Base-by-base conservation (phyloP, 2,329 filamentous ascomycete species). In the Aureobasidium sp. region DNA sequence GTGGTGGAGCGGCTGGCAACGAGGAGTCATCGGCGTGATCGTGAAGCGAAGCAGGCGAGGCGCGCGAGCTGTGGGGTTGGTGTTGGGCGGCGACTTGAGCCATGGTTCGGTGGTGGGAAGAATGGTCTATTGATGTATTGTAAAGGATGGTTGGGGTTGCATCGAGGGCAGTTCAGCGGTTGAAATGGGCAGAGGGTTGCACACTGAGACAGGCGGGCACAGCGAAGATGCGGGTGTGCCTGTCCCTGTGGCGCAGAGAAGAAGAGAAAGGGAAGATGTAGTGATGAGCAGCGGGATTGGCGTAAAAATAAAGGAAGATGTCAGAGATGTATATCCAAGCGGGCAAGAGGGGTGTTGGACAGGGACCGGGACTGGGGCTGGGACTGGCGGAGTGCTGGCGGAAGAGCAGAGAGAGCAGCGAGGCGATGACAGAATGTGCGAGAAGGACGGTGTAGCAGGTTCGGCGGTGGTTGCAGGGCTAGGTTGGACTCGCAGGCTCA, bases 1-100 rank as follows among this genome's bases (percentile, higher is more conserved):
- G 64, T 57, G 66, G 63, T 55, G 71, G 62, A 24, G 63, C 61
- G 7, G 62, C 59, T 19, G 59, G 57, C 35, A 62, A 57, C 12
- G 60, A 63, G 57, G 59, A 65, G 65, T 63, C 40, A 4, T 53
- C 40, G 40, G 22, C 40, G 7, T 38, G 51, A 32, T 51, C 48
- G 27, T 51, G 48, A n/a, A 41, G 62, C 16, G 63, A 62, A 6
- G 45, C 45, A 30, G 64, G 61, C 22, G 63, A 63, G 12, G 61
- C 60, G 45, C 63, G 64, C 22, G 64, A 64, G 57, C 61, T 63
- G 24, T 52, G 29, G 29, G 53, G n/a, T 61, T 63, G 35, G 45
- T 48, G 54, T 59, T 61, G 54, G 59, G 60, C 39, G 60, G 62
- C 53, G 61, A 57, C 56, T 48, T 55, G 48, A 17, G 56, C 53